A percentile compares a stretch with the other conserved stretches of the same genome.
phyloP scores from a whole-genome alignment of 441 rosid species.

The Bocquillonia castaneifolia region DNA sequence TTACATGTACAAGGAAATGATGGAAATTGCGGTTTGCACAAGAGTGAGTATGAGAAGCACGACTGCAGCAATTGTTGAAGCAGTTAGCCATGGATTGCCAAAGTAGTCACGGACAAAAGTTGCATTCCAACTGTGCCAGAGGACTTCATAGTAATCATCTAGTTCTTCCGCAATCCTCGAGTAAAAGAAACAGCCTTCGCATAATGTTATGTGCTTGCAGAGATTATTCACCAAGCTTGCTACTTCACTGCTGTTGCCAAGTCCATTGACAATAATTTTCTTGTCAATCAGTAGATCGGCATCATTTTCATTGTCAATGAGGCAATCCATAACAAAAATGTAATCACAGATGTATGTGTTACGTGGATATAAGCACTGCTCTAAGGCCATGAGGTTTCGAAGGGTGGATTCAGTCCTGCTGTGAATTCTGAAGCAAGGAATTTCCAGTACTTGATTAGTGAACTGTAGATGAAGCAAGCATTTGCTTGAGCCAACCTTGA shows the following conservation, averaged over 20 bases:
- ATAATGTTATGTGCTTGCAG: background rate
- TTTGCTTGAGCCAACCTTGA: slow-evolving; percentile 1
- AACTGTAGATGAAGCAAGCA: background rate
- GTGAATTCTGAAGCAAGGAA: background rate
- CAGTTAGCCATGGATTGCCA: slow-evolving; percentile 5
- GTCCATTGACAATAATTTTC: background rate
- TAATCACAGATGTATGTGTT: background rate
- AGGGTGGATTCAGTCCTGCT: background rate
- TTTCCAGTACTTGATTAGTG: background rate
- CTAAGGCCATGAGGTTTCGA: background rate
- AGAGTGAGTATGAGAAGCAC: background rate
- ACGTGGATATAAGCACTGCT: slow-evolving; percentile 1
- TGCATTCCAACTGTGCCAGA: background rate
- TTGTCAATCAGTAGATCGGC: background rate
- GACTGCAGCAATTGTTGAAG: slow-evolving; percentile 2
- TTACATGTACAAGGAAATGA: background rate
- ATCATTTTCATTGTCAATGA: background rate
- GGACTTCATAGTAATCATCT: background rate
- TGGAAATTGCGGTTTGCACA: background rate
- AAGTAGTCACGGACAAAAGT: background rate
- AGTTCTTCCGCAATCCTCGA: background rate
- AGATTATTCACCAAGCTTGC: background rate
- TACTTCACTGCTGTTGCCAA: slow-evolving; percentile 1
- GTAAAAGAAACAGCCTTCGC: background rate
- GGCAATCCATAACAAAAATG: slow-evolving; percentile 4